phyloP scores from a whole-genome alignment of 2,329 filamentous ascomycete species.

The Fusarium ambrosium region DNA sequence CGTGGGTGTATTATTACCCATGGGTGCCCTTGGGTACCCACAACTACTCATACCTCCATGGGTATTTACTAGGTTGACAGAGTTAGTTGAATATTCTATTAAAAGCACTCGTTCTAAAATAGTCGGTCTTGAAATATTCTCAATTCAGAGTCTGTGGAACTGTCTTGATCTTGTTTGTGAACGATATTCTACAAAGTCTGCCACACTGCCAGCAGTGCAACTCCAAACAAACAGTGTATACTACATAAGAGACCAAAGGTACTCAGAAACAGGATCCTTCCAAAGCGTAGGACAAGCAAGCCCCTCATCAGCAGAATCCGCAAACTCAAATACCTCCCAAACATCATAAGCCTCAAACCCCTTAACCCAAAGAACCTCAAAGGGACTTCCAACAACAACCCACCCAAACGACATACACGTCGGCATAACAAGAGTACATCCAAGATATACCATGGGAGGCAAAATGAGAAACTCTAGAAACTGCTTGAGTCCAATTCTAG shows the following conservation, averaged over 20 bases:
- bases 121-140: background rate
- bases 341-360: background rate
- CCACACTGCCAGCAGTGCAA: background rate
- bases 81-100: background rate
- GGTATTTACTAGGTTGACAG: background rate
- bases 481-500: background rate
- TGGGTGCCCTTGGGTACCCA: background rate
- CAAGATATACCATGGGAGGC: background rate
- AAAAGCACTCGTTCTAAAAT: background rate
- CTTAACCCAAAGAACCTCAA: background rate
- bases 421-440: background rate
- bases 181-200: background rate
- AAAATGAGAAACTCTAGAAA: background rate
- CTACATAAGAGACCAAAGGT: slow-evolving; percentile 8
- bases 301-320: background rate
- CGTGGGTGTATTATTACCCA: background rate
- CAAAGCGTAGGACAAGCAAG: background rate
- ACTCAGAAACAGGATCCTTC: slow-evolving; percentile 3
- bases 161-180: background rate
- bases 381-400: background rate
- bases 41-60: background rate
- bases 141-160: background rate
- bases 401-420: background rate
- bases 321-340: background rate
- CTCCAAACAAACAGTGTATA: background rate